Evolutionary conservation across 179 eudicot genomes (phyloP), one percentile per base, ranked within the genome.

Genomic region (Carnegiea gigantea): DNA sequence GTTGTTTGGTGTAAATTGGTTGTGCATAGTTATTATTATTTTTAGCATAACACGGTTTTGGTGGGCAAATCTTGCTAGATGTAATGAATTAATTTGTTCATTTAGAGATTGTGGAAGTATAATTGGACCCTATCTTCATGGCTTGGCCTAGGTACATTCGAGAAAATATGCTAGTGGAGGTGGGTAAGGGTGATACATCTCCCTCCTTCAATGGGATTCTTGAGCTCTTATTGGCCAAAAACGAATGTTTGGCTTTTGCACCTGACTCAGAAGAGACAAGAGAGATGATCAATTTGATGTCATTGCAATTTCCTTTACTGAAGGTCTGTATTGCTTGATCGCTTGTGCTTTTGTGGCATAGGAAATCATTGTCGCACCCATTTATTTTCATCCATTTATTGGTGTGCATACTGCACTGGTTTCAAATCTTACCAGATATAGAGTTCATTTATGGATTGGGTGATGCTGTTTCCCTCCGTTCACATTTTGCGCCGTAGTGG

Each of bases 121-220:
- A 59, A 57, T 57, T 70, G 78, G 48, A 53, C 59, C 77, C 57
- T 67, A 8, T 80, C 78, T 62, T 70, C 77, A 49, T 82, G 73
- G 72, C 60, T 85, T 44, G 81, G 64, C 75, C 70, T 86, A 96
- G 98, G 85, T 87, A 94, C 86, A 90, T 96, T 78, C 85, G 86
- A 46, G 89, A 94, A 85, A 92, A 84, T 73, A 95, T 91, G 97
- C 89, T 94, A 84, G 88, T 96, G 82, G 97, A 96, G 83, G 98
- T 96, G 85, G 98, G 98, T 77, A 93, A 90, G 82, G 87, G 89
- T 70, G 89, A 86, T 28, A 81, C 46, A 60, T 96, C 99, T 81
- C 93, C 91, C 62, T 82, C 95, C 82, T 93, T 96, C 70, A 85
- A 82, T 81, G 87, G 89, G 80, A 85, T 94, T 79, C 85, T 96